Evolutionary conservation across 805 yeast genomes (phyloP).

Genomic region (Pichia insulana): DNA sequence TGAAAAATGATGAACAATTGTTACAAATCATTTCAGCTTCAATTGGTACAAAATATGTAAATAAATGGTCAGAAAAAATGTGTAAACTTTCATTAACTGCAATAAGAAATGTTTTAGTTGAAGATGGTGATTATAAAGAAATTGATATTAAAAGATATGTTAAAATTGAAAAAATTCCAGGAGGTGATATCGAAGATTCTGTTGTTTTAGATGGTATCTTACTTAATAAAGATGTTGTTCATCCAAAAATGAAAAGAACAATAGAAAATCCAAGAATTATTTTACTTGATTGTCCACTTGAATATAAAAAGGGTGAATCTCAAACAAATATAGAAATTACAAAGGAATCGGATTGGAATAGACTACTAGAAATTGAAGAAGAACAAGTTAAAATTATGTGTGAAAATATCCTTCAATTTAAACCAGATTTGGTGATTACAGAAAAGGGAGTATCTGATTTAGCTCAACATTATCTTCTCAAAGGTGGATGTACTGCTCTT

Average conservation of each 20-base stretch:
- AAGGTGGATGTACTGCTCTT: slow-evolving; percentile 86
- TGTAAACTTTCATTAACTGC: slow-evolving; percentile 82
- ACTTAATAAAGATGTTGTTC: slow-evolving; percentile 95
- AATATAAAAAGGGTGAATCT: slow-evolving; percentile 97
- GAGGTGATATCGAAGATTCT: slow-evolving; percentile 92
- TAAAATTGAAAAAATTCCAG: slow-evolving; percentile 92
- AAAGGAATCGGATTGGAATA: slow-evolving; percentile 92
- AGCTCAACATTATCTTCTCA: slow-evolving; percentile 92
- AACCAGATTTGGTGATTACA: slow-evolving; percentile 91
- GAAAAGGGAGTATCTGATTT: slow-evolving; percentile 97
- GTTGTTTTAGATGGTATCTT: slow-evolving; percentile 84
- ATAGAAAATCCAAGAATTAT: slow-evolving; percentile 86
- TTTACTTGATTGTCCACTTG: slow-evolving; percentile 91
- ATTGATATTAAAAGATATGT: slow-evolving; percentile 90
- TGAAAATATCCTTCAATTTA: slow-evolving; percentile 71
- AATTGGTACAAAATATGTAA: slow-evolving; percentile 91
- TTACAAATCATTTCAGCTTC: slow-evolving; percentile 77
- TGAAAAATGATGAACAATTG: slow-evolving; percentile 80
- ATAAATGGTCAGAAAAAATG: slow-evolving; percentile 87
- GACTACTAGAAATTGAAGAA: slow-evolving; percentile 93
- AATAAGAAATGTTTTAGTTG: slow-evolving; percentile 69
- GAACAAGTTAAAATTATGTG: slow-evolving; percentile 88
- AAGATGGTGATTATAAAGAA: slow-evolving; percentile 59
- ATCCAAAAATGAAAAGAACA: slow-evolving; percentile 91
- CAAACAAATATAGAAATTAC: slow-evolving; percentile 97